Evolutionary conservation across 164 flowering plant species (phyloP), one percentile per base, ranked within the genome.

Genomic region (Liriodendron chinense): DNA sequence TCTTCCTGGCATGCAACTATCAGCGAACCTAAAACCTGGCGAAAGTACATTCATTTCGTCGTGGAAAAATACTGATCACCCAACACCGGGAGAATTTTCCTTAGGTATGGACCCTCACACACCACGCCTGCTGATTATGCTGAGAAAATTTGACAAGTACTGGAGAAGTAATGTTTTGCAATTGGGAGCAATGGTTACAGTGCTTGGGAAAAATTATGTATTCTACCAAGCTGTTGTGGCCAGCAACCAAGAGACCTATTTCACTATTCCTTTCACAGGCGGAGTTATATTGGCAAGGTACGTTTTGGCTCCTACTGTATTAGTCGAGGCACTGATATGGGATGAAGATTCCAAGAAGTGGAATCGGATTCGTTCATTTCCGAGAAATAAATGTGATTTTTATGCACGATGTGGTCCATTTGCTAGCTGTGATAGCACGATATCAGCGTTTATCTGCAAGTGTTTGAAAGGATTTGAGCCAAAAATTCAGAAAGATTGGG

Each of bases 401-500:
- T 14, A 50, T 50, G 57, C 1, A 1, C 13, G 0, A 9, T 50
- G 57, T 1, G 57, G 57, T 13, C 28, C 80, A 1, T 75, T 81
- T 65, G 85, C 82, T 1, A 62, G 21, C 34, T 87, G 89, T 59
- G 16, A 50, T 50, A 1, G 1, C 1, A 9, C 1, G 9, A 14
- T 9, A 0, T 9, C 10, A 9, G 7, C 57, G 57, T 0, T 0
- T 2, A 9, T 50, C 16, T 50, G 57, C 9, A 50, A 14, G 16
- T 50, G 57, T 69, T 74, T 88, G 71, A 23, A 71, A 8, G 87
- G 88, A 8, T 88, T 81, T 75, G 49, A 8, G 47, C 89, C 89
- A 0, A 85, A 74, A 57, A 56, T n/a, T 3, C 72, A 67, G 5
- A 20, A 67, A n/a, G 75, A 74, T 9, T 78, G 81, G 81, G 61